These are phyloP conservation scores for Pontederia paniculata DNA, from an alignment of 176 grass and related monocot genomes.

Conservation along the genomic window DNA sequence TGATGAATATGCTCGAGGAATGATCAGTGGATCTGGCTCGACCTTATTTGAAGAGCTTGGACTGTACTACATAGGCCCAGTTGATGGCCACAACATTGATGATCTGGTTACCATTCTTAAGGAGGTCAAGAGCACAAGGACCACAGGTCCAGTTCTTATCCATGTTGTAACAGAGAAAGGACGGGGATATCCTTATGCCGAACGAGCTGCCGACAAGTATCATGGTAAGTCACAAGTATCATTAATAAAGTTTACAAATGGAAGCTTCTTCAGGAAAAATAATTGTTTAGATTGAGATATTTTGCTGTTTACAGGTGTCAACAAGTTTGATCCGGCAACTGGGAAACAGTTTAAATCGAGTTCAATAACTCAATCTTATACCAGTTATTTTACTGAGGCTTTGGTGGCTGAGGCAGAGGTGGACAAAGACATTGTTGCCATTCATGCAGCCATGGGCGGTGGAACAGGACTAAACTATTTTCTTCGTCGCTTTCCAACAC, in stretches of 20 bases:
- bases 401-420: conserved; percentile 86
- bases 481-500: conserved; percentile 76
- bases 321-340: conserved; percentile 86
- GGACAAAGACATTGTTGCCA: conserved; percentile 75
- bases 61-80: conserved; percentile 93
- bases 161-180: conserved; percentile 95
- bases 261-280: background rate
- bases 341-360: conserved; percentile 80
- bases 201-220: conserved; percentile 91
- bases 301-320: conserved; percentile 37
- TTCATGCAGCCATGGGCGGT: conserved; percentile 96
- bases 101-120: conserved; percentile 76
- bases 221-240: conserved; percentile 32
- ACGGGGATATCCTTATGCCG: conserved; percentile 92
- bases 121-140: conserved; percentile 83
- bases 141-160: conserved; percentile 89
- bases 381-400: conserved; percentile 82
- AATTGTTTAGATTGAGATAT: background rate
- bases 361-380: conserved; percentile 66
- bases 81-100: conserved; percentile 93
- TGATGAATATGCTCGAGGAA: conserved; percentile 98
- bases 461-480: conserved; percentile 96
- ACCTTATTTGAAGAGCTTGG: conserved; percentile 94
- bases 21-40: conserved; percentile 84
- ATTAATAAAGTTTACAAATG: background rate